Evolutionary conservation across 768 basidiomycete genomes (phyloP), one percentile per base, ranked within the genome.

Genomic region (Austroboletus eburneus): DNA sequence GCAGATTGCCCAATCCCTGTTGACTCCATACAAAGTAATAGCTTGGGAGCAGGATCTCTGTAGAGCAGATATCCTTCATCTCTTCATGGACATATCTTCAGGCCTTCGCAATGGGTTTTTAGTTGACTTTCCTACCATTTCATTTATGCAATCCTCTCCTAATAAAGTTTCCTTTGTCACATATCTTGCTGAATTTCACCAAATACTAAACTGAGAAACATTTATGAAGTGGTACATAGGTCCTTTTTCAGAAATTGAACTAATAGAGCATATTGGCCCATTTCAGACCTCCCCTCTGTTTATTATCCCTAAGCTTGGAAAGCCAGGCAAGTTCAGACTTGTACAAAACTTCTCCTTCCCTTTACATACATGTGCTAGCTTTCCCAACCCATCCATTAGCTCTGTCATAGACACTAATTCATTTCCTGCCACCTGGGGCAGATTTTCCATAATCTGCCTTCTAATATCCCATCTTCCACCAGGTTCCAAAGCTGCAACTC

Each of bases 301-400:
- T 0, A 24, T 49, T 1, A 39, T 52, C 2, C 35, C 42, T 3
- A 32, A 10, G 14, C 7, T 13, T 7, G 30, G 44, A 0, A 1
- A 3, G 0, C 39, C 44, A 0, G 39, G 25, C 1, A 49, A 45
- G 5, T 49, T 22, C 3, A 9, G 32, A 7, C 5, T 52, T 1
- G 2, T 52, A 0, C 48, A 49, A 3, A 52, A 49, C 0, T 50
- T 43, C 3, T 53, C 52, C 0, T 46, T 46, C 3, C 49, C 32
- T 0, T 0, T 3, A 1, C 4, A 4, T 8, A 17, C 38, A 0
- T n/a, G 21, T 0, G 1, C 18, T 0, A 1, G 1, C 0, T 12
- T 16, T 2, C 35, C 41, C 0, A 9, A 3, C 0, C 37, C 29
- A 0, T 51, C 42, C 2, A 36, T 43, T 0, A 53, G 51, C 16